These are phyloP conservation scores for Coffea canephora DNA, from an alignment of 257 asterid genomes.

Conservation along the genomic window DNA sequence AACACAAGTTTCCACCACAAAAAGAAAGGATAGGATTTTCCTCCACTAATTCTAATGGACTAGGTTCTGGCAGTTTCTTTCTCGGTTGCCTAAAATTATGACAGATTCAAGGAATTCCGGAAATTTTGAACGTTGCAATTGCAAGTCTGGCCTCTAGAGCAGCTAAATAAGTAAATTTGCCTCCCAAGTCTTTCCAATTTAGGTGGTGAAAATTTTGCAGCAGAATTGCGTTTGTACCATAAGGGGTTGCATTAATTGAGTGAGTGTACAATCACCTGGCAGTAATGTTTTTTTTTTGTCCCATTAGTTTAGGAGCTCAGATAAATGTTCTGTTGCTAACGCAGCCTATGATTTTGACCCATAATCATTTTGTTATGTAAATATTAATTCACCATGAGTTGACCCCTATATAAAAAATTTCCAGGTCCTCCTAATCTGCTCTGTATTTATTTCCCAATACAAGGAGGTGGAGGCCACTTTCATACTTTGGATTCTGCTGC, in stretches of 20 bases:
- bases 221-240: too few relatives aligned
- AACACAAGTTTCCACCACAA: conserved; percentile 15
- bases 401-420: not conserved
- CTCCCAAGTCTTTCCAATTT: not conserved
- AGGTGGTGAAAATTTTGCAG: not conserved
- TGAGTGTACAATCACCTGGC: not conserved
- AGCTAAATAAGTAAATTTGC: not conserved
- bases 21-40: not conserved
- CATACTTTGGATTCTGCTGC: too few relatives aligned
- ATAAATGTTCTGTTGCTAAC: not conserved
- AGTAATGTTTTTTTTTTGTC: not conserved
- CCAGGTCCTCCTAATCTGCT: not conserved
- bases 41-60: conserved; percentile 3
- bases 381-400: not conserved
- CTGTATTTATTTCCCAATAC: too few relatives aligned
- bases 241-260: not conserved
- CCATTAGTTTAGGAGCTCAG: not conserved
- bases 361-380: not conserved
- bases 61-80: conserved; percentile 4
- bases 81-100: not conserved
- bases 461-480: too few relatives aligned
- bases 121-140: not conserved
- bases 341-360: not conserved
- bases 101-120: not conserved
- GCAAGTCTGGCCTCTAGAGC: not conserved